phyloP scores from a whole-genome alignment of 257 asterid species.

The Rhazya stricta region DNA sequence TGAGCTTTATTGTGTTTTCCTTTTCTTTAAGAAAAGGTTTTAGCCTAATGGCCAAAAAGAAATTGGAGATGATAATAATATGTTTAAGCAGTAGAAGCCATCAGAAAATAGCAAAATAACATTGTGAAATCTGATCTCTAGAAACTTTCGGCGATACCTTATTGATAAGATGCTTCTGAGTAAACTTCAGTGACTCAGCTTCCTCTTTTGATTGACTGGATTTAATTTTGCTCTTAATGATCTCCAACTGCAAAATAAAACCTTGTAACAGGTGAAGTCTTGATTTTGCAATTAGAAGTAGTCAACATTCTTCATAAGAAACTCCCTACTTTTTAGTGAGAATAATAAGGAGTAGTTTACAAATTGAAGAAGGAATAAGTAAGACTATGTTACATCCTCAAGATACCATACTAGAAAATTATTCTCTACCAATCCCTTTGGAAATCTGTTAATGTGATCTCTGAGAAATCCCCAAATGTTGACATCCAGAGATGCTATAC shows the following conservation, averaged over 20 bases:
- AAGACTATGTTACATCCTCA: not conserved
- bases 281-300: conserved; percentile 3
- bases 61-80: not conserved
- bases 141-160: conserved; percentile 39
- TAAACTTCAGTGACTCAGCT: conserved; percentile 68
- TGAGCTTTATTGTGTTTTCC: not conserved
- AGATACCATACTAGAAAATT: not conserved
- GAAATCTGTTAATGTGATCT: too few species aligned
- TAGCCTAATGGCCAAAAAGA: not conserved
- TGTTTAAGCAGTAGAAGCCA: not conserved
- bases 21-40: not conserved
- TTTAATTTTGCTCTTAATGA: conserved; percentile 49
- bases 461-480: too few species aligned
- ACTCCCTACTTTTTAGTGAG: not conserved
- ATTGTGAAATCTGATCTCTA: not conserved
- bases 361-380: not conserved
- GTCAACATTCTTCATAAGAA: conserved; percentile 2
- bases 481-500: too few species aligned
- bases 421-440: too few species aligned
- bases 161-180: conserved; percentile 73
- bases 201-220: conserved; percentile 81
- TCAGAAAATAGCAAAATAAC: conserved; percentile 8
- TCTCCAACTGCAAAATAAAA: conserved; percentile 54
- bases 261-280: not conserved
- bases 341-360: not conserved